A percentile compares a stretch with the other conserved stretches of the same genome.
These are phyloP conservation scores for Ambrosia trifida DNA, from an alignment of 129 eudicot species.

Conservation along the genomic window DNA sequence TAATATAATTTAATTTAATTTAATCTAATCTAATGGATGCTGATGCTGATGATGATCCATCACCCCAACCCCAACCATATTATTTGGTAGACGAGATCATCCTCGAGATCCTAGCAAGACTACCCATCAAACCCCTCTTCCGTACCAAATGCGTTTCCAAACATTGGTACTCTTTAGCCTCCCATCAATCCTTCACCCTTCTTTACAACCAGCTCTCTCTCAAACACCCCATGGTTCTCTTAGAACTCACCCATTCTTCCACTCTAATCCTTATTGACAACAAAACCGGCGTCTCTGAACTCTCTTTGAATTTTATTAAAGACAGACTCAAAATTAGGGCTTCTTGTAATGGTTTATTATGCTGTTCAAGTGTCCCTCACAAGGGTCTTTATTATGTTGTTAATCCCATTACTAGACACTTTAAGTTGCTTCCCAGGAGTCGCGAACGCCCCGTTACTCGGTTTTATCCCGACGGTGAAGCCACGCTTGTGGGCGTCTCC, in stretches of 20 bases:
- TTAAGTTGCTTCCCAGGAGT: conserved; percentile 68
- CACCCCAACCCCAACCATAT: no score
- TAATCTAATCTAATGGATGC: no score
- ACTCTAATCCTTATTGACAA: conserved; percentile 71
- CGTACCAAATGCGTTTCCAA: conserved; percentile 76
- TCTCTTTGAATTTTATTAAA: conserved; percentile 62
- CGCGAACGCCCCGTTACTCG: conserved; percentile 73
- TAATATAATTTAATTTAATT: no score
- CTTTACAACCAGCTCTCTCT: conserved; percentile 52
- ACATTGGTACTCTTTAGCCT: conserved; percentile 59
- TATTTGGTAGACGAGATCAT: conserved; percentile 75
- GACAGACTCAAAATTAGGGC: conserved; percentile 86
- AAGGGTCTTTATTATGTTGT: conserved; percentile 88
- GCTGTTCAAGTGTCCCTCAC: conserved; percentile 87
- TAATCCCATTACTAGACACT: conserved; percentile 81
- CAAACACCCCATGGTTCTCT: conserved; percentile 61
- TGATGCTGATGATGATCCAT: no score
- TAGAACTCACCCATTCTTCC: conserved; percentile 52
- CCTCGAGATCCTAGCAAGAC: conserved; percentile 64
- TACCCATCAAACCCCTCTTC: conserved; percentile 74
- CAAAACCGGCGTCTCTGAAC: conserved; percentile 67
- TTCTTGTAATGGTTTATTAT: conserved; percentile 79
- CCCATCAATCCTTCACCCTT: conserved; percentile 54
- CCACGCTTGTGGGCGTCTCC: conserved; percentile 82
- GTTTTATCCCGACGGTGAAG: conserved; percentile 85